Base-by-base conservation (phyloP, 2,329 filamentous ascomycete genomes). In the Rutstroemia sydowiana region DNA sequence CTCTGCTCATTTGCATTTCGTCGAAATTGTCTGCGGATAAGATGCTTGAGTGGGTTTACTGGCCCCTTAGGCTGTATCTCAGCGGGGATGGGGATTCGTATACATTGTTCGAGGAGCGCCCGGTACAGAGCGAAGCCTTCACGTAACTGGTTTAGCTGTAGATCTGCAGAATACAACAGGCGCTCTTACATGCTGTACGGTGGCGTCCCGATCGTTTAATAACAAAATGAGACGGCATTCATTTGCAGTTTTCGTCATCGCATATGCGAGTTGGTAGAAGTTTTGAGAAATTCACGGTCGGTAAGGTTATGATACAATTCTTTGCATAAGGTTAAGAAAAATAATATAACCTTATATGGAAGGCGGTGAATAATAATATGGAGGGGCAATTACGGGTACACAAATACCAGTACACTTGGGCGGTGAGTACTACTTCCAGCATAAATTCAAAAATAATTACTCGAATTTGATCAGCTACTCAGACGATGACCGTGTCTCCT, bases 71-170 rank as follows among this genome's bases (percentile, higher is more conserved):
- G 56, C 6, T 65, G 61, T 18, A 77, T 62, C 43, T 78, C 70
- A 63, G 71, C 61, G 1, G 78, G 75, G 1, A 87, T 68, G 1
- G 75, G 69, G 31, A 85, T 69, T 37, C 68, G 71, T 28, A 71
- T 66, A 53, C 75, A 80, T 68, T 80, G 76, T 56, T 74, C 74
- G 48, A 89, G 70, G 51, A 92, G 78, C 32, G 85, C 81, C 56
- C 84, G 78, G 70, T 85, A 91, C 45, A 92, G 79, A 46, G 86
- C 84, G 57, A 87, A 75, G 64, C 80, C 83, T 84, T 39, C 48
- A 51, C 16, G 45, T 32, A 31, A 49, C 28, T 31, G 45, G 10
- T 5, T 37, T n/a, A 18, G 39, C n/a, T 6, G 30, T 39, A 28
- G 44, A 23, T 21, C 23, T 20, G 3, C 36, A 21, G 34, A 14